These are phyloP conservation scores for Boletellus sp. DNA, from an alignment of 768 basidiomycete species.

Conservation along the genomic window DNA sequence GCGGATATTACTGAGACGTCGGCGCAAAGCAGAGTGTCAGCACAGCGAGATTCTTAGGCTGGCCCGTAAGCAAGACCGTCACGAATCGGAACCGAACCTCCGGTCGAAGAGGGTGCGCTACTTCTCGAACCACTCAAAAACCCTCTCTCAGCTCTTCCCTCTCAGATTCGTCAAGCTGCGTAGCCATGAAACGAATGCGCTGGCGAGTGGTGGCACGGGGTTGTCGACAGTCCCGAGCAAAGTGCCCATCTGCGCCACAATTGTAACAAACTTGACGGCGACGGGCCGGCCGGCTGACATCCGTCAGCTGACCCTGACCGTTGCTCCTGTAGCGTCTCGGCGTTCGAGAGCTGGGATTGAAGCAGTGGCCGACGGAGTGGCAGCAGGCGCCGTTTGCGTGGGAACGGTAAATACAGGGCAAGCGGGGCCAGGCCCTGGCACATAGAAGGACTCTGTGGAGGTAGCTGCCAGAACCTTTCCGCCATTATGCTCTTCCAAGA, in stretches of 20 bases:
- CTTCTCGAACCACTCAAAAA: conserved; percentile 2
- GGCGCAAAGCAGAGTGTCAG: too few species aligned
- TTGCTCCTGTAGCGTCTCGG: too few species aligned
- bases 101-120: not conserved
- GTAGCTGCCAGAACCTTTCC: not conserved
- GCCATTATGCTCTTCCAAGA: not conserved
- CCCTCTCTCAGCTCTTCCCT: not conserved
- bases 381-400: too few species aligned
- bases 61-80: too few species aligned
- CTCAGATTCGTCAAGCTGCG: not conserved
- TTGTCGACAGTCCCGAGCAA: not conserved
- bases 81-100: not conserved
- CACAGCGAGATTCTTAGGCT: too few species aligned
- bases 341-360: too few species aligned
- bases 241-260: not conserved
- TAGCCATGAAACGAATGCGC: not conserved
- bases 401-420: not conserved
- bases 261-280: conserved; percentile 1
- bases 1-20: too few species aligned
- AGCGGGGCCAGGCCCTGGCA: not conserved
- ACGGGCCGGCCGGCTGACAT: conserved; percentile 7
- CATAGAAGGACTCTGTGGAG: not conserved
- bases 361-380: too few species aligned
- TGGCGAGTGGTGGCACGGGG: not conserved
- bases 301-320: conserved; percentile 19